These are phyloP conservation scores for Acidiella bohemica DNA, from an alignment of 495 filamentous ascomycete species.

Conservation along the genomic window DNA sequence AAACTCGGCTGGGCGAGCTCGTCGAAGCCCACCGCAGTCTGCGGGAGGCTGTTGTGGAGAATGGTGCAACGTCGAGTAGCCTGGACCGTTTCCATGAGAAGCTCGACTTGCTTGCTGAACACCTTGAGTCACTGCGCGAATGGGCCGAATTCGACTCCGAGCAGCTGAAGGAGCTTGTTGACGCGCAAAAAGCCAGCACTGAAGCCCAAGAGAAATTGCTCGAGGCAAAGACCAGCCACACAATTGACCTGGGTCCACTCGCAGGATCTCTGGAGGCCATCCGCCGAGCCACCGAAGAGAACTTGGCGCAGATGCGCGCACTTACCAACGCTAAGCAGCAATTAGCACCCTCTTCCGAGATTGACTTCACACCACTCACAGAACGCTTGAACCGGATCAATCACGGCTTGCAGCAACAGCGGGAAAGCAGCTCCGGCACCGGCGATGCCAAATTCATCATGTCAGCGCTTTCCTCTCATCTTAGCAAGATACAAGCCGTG, in stretches of 20 bases:
- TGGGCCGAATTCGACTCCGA: conserved; percentile 7
- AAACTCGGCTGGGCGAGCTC: neutral
- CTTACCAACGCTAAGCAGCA: conserved; percentile 4
- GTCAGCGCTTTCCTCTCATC: conserved; percentile 14
- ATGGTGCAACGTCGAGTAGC: neutral
- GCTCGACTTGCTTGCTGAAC: neutral
- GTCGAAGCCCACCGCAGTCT: neutral
- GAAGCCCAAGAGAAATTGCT: neutral
- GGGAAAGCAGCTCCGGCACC: neutral
- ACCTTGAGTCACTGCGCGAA: conserved; percentile 2
- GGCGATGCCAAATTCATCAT: conserved; percentile 16
- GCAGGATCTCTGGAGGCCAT: conserved; percentile 8
- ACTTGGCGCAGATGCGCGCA: neutral
- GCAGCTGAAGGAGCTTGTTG: conserved; percentile 3
- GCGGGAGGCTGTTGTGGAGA: neutral
- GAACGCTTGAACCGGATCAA: conserved; percentile 54
- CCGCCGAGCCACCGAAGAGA: conserved; percentile 1
- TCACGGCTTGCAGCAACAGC: conserved; percentile 41
- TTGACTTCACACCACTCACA: conserved; percentile 34
- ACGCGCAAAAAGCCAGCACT: neutral
- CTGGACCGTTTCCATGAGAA: conserved; percentile 4
- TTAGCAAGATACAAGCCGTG: conserved; percentile 16
- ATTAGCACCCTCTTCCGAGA: neutral
- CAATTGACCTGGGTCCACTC: conserved; percentile 2
- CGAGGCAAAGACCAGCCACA: neutral